Evolutionary conservation across 345 rosid genomes (phyloP).

Genomic region (Barbarea vulgaris): DNA sequence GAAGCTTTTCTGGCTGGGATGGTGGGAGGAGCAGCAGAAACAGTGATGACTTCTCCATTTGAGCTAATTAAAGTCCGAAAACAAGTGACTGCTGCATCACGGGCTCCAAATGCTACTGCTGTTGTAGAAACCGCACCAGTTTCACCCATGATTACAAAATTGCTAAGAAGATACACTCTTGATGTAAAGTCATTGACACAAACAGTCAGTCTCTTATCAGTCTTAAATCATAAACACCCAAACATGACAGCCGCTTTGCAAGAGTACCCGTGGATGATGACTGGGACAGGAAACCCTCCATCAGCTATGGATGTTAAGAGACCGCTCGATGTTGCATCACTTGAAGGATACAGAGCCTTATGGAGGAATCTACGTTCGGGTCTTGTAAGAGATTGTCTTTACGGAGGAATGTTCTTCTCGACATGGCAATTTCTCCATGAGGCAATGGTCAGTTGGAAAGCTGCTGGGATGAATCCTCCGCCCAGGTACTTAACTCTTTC

Average conservation of each 20-base stretch:
- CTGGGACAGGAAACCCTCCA: conserved; percentile 91
- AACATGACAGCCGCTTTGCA: conserved; percentile 66
- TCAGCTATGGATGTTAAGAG: conserved; percentile 66
- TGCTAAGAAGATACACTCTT: conserved; percentile 62
- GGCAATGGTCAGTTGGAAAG: conserved; percentile 84
- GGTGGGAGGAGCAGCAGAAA: conserved; percentile 79
- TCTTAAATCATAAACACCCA: conserved; percentile 65
- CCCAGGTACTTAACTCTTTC: conserved; percentile 58
- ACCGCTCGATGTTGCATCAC: conserved; percentile 59
- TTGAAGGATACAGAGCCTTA: conserved; percentile 80
- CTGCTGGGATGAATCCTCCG: conserved; percentile 76
- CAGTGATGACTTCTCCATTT: conserved; percentile 70
- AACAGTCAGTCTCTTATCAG: conserved; percentile 69
- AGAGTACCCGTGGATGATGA: conserved; percentile 95
- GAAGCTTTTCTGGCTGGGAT: conserved; percentile 86
- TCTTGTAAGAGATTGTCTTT: conserved; percentile 70
- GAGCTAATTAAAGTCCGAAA: conserved; percentile 79
- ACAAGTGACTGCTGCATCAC: conserved; percentile 79
- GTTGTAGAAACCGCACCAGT: conserved; percentile 39
- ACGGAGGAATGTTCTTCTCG: conserved; percentile 83
- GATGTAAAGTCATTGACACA: conserved; percentile 66
- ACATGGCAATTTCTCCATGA: conserved; percentile 83
- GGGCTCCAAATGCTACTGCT: conserved; percentile 44
- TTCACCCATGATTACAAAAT: conserved; percentile 51
- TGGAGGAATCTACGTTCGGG: conserved; percentile 90